Conservation (phyloP, 768 basidiomycete species). For the Tulasnella sp. region DNA sequence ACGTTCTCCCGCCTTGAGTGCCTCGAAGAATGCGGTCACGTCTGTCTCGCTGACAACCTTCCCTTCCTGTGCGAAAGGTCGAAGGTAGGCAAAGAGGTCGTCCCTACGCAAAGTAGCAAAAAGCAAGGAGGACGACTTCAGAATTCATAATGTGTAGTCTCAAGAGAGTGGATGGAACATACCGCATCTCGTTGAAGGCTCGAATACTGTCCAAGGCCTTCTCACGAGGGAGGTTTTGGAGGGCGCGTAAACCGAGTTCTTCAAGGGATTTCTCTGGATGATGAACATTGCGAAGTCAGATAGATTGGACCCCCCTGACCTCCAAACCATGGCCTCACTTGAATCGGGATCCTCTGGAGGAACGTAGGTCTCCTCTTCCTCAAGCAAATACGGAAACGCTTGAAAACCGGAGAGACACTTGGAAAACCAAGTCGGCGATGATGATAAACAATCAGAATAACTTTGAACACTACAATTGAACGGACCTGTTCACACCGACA, state of each 20-base stretch:
- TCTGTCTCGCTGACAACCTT: conserved; percentile 64
- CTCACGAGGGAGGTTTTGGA: conserved; percentile 63
- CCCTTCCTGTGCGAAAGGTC: conserved; percentile 68
- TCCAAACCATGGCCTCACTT: conserved; percentile 32
- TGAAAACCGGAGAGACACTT: conserved; percentile 53
- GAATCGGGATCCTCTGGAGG: conserved; percentile 82
- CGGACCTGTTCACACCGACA: conserved; percentile 56
- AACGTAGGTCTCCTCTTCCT: conserved; percentile 67
- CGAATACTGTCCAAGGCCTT: conserved; percentile 72
- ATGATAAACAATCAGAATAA: background rate
- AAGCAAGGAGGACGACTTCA: background rate
- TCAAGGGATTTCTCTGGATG: conserved; percentile 59
- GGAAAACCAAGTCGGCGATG: background rate
- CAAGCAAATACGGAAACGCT: conserved; percentile 46
- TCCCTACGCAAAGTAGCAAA: conserved; percentile 37
- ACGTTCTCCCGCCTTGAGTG: conserved; percentile 1
- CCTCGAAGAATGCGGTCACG: conserved; percentile 55
- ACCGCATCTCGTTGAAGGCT: conserved; percentile 80
- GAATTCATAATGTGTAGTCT: background rate
- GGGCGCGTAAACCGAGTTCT: conserved; percentile 71
- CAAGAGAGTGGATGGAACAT: too few species aligned
- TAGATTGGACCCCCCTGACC: background rate
- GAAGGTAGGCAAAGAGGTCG: conserved; percentile 54
- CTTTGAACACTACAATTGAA: conserved; percentile 1
- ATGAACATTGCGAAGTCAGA: background rate